Conservation (phyloP, 345 rosid genomes). For the Crucihimalaya himalaica region DNA sequence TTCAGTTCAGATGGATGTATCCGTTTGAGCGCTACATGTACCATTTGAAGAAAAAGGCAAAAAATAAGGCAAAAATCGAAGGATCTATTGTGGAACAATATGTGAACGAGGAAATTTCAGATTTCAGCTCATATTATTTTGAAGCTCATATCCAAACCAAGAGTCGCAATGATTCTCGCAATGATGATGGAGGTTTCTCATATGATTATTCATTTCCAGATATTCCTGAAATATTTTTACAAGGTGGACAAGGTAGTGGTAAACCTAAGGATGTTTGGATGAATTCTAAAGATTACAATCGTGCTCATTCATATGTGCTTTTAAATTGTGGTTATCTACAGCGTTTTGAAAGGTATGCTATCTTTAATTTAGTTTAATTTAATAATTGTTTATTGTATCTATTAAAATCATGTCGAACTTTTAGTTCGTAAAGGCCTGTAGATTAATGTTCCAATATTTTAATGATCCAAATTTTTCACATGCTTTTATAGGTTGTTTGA, state of each 20-base stretch:
- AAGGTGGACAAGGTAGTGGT: not conserved
- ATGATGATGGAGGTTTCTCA: not conserved
- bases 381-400: not conserved
- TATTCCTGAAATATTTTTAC: not conserved
- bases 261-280: not conserved
- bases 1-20: too few relatives aligned
- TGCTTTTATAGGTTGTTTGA: conserved; percentile 1
- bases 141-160: too few relatives aligned
- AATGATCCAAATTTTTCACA: not conserved
- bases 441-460: too few relatives aligned
- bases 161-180: not conserved
- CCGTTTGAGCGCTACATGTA: too few relatives aligned
- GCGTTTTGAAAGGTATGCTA: not conserved
- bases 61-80: too few relatives aligned
- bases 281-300: not conserved
- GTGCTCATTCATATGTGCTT: not conserved
- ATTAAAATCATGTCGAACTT: too few relatives aligned
- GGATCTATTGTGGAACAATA: too few relatives aligned
- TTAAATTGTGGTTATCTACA: not conserved
- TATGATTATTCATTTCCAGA: not conserved
- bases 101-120: too few relatives aligned
- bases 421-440: not conserved
- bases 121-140: too few relatives aligned
- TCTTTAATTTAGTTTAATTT: not conserved
- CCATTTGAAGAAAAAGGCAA: too few relatives aligned